These are phyloP conservation scores for Phytophthora ramorum DNA, from an alignment of 352 stramenopile species.

Conservation along the genomic window DNA sequence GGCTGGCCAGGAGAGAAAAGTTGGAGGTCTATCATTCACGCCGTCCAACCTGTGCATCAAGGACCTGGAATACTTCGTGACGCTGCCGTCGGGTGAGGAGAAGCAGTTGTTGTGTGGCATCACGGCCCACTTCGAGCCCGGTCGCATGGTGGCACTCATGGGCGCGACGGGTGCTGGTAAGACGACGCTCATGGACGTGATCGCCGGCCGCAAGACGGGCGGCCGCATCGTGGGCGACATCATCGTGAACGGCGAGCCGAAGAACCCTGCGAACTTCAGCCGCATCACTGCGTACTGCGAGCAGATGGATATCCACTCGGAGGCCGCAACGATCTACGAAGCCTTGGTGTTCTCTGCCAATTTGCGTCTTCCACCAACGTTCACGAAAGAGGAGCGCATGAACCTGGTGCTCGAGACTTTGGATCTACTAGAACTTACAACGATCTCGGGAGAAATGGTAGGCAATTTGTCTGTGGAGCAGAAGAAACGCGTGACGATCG, in stretches of 20 bases:
- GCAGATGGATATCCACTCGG: conserved; percentile 91
- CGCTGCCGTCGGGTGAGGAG: conserved; percentile 64
- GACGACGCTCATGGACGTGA: conserved; percentile 72
- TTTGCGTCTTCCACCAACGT: conserved; percentile 74
- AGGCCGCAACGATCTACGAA: conserved; percentile 89
- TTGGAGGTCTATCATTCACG: conserved; percentile 46
- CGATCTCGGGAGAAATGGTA: conserved; percentile 57
- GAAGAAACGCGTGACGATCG: too few relatives aligned
- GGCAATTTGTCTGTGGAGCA: conserved; percentile 65
- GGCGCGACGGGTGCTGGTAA: conserved; percentile 71
- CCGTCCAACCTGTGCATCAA: conserved; percentile 58
- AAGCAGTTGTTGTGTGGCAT: conserved; percentile 54
- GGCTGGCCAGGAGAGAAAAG: conserved; percentile 14
- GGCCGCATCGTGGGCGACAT: conserved; percentile 84
- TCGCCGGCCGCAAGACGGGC: conserved; percentile 66
- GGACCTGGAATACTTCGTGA: conserved; percentile 66
- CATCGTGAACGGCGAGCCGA: conserved; percentile 86
- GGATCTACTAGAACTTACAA: conserved; percentile 52
- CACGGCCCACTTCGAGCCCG: conserved; percentile 61
- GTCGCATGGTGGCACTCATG: conserved; percentile 79
- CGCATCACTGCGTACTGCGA: conserved; percentile 93
- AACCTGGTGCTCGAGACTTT: conserved; percentile 62
- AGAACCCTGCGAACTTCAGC: conserved; percentile 83
- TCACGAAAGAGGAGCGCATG: conserved; percentile 50
- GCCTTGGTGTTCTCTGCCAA: conserved; percentile 91